Base-by-base conservation (phyloP, 148 eudicot genomes). In the Persicaria tinctoria region DNA sequence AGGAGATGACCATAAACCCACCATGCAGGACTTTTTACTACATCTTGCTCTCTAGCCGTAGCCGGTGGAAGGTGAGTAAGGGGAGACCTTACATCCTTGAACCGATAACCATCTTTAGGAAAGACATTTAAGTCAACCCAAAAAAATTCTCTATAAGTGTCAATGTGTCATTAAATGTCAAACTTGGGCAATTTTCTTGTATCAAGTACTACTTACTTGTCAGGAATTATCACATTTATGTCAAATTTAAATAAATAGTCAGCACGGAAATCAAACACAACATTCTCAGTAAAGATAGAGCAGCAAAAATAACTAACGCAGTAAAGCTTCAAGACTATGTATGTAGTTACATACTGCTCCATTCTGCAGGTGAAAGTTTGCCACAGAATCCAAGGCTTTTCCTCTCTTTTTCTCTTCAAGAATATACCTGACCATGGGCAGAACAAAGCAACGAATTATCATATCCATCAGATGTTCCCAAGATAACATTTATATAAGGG, bases 321-420 rank as follows among this genome's bases (percentile, higher is more conserved):
- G 51, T 54, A 32, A 32, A 32, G 41, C 41, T 32, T 32, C 41
- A 32, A 23, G 27, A 23, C 27, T 23, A 23, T 23, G 27, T 18
- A 23, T 23, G 27, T 23, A 23, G 27, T 23, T 23, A 94, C 97
- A 78, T 82, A 95, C 97, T 78, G 99, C 97, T 77, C 99, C 99
- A 80, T 95, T 95, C 81, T 90, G 99, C 79, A 92, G 87, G 91
- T 95, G 99, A 79, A 95, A 95, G 91, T 95, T 95, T 46, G 97
- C 93, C 80, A 95, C 99, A 81, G 96, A 85, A 79, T 95, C 99
- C 18, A 95, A 81, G 81, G 96, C 93, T 78, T 88, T 95, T 78
- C 98, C 99, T 80, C 99, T 85, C 86, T 87, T 92, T 78, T 89
- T 95, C 79, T 95, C 99, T 82, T 83, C 81, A 73, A 89, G 77